Conservation (phyloP, 2,329 filamentous ascomycete species). For the Aspergillus fischeri region DNA sequence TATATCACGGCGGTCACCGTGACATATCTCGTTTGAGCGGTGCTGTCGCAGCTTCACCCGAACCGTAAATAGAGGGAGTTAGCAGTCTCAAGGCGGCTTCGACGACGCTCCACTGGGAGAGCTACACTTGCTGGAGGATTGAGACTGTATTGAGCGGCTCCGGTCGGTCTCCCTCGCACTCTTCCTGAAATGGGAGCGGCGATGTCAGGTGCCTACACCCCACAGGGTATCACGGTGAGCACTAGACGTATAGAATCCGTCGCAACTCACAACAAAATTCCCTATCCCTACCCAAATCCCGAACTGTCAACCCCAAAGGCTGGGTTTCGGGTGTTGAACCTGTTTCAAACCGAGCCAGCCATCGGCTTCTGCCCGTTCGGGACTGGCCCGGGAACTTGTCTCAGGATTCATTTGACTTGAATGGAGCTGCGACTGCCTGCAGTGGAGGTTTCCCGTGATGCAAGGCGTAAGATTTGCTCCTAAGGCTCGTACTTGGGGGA, state of each 20-base stretch:
- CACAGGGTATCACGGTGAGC: slow-evolving; percentile 49
- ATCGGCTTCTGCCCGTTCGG: slow-evolving; percentile 64
- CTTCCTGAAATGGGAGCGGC: slow-evolving; percentile 44
- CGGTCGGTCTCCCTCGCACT: slow-evolving; percentile 52
- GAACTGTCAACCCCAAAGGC: slow-evolving; percentile 49
- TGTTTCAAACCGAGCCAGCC: slow-evolving; percentile 22
- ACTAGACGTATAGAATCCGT: slow-evolving; percentile 48
- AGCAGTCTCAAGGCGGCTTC: slow-evolving; percentile 30
- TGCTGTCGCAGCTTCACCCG: slow-evolving; percentile 26
- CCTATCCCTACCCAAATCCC: slow-evolving; percentile 50
- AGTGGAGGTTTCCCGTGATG: slow-evolving; percentile 46
- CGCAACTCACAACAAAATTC: slow-evolving; percentile 45
- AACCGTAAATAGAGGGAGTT: slow-evolving; percentile 47
- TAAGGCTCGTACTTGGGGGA: slow-evolving; percentile 16
- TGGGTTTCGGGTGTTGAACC: slow-evolving; percentile 43
- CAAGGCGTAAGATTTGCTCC: slow-evolving; percentile 5
- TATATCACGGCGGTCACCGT: slow-evolving; percentile 48
- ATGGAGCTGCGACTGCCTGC: slow-evolving; percentile 52
- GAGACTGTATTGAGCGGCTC: slow-evolving; percentile 54
- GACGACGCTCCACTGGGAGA: slow-evolving; percentile 45
- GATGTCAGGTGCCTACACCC: slow-evolving; percentile 41
- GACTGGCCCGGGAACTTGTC: slow-evolving; percentile 61
- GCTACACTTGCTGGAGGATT: slow-evolving; percentile 53
- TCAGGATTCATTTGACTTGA: slow-evolving; percentile 63
- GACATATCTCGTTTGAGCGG: slow-evolving; percentile 45